Evolutionary conservation across 441 rosid genomes (phyloP), one percentile per base, ranked within the genome.

Genomic region (Adansonia rubrostipa): DNA sequence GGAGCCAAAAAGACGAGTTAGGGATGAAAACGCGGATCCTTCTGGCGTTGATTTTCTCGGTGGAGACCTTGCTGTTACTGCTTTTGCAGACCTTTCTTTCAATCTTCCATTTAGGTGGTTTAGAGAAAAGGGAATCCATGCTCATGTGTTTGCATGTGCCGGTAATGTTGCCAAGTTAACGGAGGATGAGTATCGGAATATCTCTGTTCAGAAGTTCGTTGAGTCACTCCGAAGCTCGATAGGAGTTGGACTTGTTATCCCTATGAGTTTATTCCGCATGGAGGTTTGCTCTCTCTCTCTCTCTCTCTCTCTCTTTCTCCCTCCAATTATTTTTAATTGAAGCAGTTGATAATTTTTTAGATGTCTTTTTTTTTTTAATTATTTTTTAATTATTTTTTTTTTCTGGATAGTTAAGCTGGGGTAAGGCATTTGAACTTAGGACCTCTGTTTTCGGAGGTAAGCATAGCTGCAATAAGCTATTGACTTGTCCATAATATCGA

Each of bases 51-150:
- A 93, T 85, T 92, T 87, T 82, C 84, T 91, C 57, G 98, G 99
- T 81, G 99, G 99, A 84, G 99, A 96, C 79, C 86, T 90, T 77
- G 98, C 97, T n/a, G 85, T 88, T n/a, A 87, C 95, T 85, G 91
- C 95, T 66, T 94, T 96, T 81, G 97, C 93, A 2, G 98, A 96
- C 81, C 84, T 96, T 77, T 96, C 99, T 68, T 94, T 96, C 82
- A 95, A 96, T 85, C 84, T 94, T 64, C 98, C 98, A 20, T 80
- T 88, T 56, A 89, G 84, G 73, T 94, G 97, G 96, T 85, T 87
- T 57, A 89, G 87, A 82, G 93, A 90, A 76, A 92, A 92, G 79
- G 97, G 99, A 77, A 84, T 96, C 73, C 96, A 96, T 73, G 97
- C 94, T 22, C 97, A 96, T 85, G 69, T 84, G 22, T 94, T 96